Conservation (phyloP, 2,329 filamentous ascomycete species). For the Aspergillus sp. region DNA sequence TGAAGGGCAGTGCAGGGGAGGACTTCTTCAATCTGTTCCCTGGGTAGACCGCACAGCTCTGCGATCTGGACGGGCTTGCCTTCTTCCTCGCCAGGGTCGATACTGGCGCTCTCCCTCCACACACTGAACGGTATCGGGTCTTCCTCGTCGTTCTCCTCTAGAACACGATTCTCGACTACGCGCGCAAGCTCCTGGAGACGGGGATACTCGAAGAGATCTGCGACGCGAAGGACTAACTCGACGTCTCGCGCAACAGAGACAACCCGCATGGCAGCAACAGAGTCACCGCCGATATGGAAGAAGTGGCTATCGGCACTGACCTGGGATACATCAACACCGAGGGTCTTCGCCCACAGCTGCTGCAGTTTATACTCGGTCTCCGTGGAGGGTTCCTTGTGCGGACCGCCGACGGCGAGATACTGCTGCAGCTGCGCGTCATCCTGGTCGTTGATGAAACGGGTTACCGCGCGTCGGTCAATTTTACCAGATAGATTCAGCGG, state of each 20-base stretch:
- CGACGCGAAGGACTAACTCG: background rate
- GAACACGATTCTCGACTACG: background rate
- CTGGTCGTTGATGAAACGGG: background rate
- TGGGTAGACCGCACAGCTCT: background rate
- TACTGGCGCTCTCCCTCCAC: background rate
- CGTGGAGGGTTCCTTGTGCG: background rate
- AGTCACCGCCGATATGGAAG: constrained; percentile 31
- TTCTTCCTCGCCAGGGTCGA: background rate
- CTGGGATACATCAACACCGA: background rate
- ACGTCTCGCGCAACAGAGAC: background rate
- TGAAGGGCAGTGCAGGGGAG: background rate
- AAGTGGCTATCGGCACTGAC: constrained; percentile 17
- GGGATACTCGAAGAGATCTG: background rate
- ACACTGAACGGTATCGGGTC: background rate
- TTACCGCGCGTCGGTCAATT: background rate
- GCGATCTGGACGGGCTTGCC: background rate
- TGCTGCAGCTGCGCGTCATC: background rate
- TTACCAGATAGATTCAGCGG: background rate
- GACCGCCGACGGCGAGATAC: background rate
- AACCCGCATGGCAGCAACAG: constrained; percentile 23
- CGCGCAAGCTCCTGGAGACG: background rate
- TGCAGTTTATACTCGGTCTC: background rate
- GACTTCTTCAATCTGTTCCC: background rate
- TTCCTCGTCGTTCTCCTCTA: background rate
- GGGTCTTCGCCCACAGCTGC: background rate